These are phyloP conservation scores for Trichophyton benhamiae DNA, from an alignment of 2,329 filamentous ascomycete species.

Conservation along the genomic window DNA sequence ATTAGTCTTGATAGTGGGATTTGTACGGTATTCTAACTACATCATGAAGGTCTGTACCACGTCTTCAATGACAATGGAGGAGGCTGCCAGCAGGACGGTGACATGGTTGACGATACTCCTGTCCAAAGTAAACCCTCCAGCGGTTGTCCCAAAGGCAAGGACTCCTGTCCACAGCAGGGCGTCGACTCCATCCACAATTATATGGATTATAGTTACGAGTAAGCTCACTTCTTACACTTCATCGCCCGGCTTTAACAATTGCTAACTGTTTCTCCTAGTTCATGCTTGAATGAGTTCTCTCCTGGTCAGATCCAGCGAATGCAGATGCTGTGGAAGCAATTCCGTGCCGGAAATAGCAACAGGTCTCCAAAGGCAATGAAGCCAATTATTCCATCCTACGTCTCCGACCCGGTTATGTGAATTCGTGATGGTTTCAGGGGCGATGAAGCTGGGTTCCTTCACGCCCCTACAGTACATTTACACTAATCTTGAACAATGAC, in stretches of 20 bases:
- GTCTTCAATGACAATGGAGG: conserved; percentile 18
- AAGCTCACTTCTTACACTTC: conserved; percentile 5
- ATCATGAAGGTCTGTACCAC: conserved; percentile 17
- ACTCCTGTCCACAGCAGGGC: conserved; percentile 20
- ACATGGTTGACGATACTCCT: conserved; percentile 22
- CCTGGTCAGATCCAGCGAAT: conserved; percentile 19
- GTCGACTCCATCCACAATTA: conserved; percentile 24
- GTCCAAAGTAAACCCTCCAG: conserved; percentile 14
- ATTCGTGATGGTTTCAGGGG: neutral
- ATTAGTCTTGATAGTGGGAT: neutral
- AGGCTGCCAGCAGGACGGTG: conserved; percentile 15
- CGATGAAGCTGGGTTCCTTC: neutral
- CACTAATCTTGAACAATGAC: too few relatives aligned
- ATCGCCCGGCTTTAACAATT: neutral
- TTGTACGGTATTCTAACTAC: neutral
- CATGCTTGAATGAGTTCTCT: conserved; percentile 20
- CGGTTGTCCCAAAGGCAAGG: conserved; percentile 19
- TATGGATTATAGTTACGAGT: conserved; percentile 24
- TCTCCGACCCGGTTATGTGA: too few relatives aligned
- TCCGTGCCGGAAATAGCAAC: conserved; percentile 13
- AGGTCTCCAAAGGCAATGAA: neutral
- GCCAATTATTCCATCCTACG: too few relatives aligned
- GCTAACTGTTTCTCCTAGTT: conserved; percentile 7
- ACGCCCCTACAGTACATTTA: too few relatives aligned
- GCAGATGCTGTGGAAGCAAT: conserved; percentile 16